phyloP scores from a whole-genome alignment of 495 filamentous ascomycete genomes.

The Trichoderma reesei region DNA sequence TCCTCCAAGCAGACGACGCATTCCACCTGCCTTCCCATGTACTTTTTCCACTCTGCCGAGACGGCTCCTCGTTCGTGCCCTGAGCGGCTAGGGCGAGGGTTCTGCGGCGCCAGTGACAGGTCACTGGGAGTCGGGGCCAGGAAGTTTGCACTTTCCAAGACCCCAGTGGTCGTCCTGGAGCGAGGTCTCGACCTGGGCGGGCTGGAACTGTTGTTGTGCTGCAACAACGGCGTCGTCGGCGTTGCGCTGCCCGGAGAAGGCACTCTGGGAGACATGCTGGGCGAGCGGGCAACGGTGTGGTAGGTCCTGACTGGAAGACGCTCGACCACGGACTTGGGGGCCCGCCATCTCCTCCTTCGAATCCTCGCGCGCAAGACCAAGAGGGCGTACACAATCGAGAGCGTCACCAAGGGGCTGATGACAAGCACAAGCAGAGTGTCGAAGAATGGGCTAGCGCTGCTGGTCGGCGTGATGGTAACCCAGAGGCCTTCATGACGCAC shows the following conservation, averaged over 20 bases:
- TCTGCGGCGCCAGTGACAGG: constrained; percentile 21
- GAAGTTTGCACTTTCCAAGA: constrained; percentile 35
- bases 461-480: constrained; percentile 89
- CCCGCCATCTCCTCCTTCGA: constrained; percentile 82
- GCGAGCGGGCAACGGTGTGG: constrained; percentile 62
- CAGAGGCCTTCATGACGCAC: constrained; percentile 71
- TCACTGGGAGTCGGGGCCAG: constrained; percentile 26
- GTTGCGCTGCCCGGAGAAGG: constrained; percentile 50
- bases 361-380: constrained; percentile 83
- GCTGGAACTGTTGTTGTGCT: constrained; percentile 41
- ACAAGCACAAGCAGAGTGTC: constrained; percentile 91
- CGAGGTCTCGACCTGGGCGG: constrained; percentile 42
- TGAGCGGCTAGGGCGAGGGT: constrained; percentile 16
- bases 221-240: constrained; percentile 68
- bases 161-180: constrained; percentile 55
- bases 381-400: constrained; percentile 87
- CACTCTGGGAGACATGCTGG: constrained; percentile 46
- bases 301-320: constrained; percentile 92
- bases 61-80: constrained; percentile 43
- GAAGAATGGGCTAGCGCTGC: constrained; percentile 87
- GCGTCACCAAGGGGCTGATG: constrained; percentile 80
- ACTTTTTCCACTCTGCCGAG: constrained; percentile 62
- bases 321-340: constrained; percentile 91
- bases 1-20: constrained; percentile 98
- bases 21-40: constrained; percentile 79